Percentiles rank a stretch among this genome's conserved stretches.
Evolutionary conservation across 2,329 filamentous ascomycete genomes (phyloP).

Genomic region (Coniochaeta prunicola): DNA sequence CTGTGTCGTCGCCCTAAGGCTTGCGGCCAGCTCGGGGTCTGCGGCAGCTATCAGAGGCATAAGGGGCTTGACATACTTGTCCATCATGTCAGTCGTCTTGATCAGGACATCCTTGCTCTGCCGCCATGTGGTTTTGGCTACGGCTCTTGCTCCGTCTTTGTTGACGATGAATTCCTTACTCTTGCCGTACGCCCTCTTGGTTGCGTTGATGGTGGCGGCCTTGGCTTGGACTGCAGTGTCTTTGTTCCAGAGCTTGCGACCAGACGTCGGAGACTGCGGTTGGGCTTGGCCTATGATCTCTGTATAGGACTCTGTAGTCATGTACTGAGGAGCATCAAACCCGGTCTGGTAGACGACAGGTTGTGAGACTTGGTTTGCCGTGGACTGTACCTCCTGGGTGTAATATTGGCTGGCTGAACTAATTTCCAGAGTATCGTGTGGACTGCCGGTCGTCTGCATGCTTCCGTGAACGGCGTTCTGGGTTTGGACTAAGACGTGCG

Average conservation of each 20-base stretch:
- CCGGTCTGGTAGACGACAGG: neutral
- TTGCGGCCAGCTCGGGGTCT: neutral
- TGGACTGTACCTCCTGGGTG: neutral
- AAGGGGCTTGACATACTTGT: neutral
- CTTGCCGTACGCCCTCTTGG: neutral
- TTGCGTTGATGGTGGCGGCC: neutral
- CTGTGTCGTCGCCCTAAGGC: neutral
- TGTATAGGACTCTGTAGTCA: neutral
- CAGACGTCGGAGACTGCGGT: neutral
- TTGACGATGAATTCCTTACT: conserved; percentile 1
- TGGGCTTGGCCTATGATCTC: neutral
- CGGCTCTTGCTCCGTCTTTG: neutral
- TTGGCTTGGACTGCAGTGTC: neutral
- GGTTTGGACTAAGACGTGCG: neutral
- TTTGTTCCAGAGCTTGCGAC: neutral
- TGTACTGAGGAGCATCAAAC: neutral
- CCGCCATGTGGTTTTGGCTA: neutral
- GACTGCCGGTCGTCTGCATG: neutral
- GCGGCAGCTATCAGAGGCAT: neutral
- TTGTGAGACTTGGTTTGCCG: neutral
- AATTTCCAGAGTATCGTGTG: neutral
- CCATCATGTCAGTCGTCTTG: neutral
- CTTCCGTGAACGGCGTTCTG: neutral
- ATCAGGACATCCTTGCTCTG: neutral
- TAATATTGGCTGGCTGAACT: neutral